Base-by-base conservation (phyloP, 495 filamentous ascomycete species). In the Cryomyces minteri region DNA sequence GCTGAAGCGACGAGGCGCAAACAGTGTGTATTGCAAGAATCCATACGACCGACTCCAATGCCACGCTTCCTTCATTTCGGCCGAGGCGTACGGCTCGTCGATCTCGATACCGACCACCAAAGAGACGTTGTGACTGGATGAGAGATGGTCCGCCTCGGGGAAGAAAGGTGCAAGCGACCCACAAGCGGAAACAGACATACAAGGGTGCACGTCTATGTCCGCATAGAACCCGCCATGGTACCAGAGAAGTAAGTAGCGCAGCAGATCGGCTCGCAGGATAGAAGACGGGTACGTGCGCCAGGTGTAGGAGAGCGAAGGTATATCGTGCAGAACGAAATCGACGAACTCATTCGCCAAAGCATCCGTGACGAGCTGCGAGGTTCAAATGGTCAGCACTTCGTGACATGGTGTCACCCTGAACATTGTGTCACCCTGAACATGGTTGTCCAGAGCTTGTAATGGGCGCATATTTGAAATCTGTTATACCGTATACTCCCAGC, bases 11-110 rank as follows among this genome's bases (percentile, higher is more conserved):
- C 52, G 59, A 0, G 65, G 62, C 6, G 63, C 63, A 36, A 57
- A 66, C 42, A 67, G 57, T 9, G 56, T 61, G 41, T 62, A 67
- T 43, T 67, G 65, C n/a, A 65, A 53, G 32, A 66, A 56, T 2
- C 61, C 60, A 41, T 66, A 66, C 29, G 54, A 57, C 34, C 63
- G 44, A 18, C 51, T 59, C 64, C 64, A 66, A 49, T 58, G 63
- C 63, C 64, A 67, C 25, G 59, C 50, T 12, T 45, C 54, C 61
- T 62, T 65, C 12, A 57, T 49, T 12, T 55, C 41, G 0, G 54
- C 32, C 0, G 64, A 62, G 36, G 62, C 63, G 10, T 59, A 58
- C 0, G 64, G 64, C 40, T 67, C 63, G 42, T 67, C 64, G 31
- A 66, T 58, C 37, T 67, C 63, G 14, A 66, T 53, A 6, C 63